Evolutionary conservation across 805 yeast genomes (phyloP).

Genomic region (Starmerella stigmatis): DNA sequence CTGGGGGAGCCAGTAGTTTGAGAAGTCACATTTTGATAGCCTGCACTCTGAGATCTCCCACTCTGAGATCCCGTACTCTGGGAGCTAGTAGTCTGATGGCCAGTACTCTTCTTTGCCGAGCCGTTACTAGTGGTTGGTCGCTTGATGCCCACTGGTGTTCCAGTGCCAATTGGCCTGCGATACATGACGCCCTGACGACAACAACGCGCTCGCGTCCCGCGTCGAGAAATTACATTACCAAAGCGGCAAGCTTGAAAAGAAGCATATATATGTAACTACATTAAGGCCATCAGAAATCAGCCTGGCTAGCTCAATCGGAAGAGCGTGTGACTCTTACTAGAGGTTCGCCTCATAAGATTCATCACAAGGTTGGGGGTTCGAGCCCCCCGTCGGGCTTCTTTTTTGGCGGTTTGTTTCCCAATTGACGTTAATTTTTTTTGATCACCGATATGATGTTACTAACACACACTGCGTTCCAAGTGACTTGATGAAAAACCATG

Average conservation of each 20-base stretch:
- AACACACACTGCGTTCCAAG: no score
- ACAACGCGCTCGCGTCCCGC: background rate
- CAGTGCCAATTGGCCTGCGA: background rate
- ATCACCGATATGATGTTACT: background rate
- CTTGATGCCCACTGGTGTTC: no score
- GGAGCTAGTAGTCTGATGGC: no score
- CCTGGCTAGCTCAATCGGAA: slow-evolving; percentile 24
- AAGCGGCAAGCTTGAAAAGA: no score
- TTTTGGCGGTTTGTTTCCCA: no score
- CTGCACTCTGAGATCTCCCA: no score
- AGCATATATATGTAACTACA: background rate
- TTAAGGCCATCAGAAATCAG: background rate
- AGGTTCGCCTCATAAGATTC: slow-evolving; percentile 14
- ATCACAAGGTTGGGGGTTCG: slow-evolving; percentile 27
- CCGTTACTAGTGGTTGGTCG: no score
- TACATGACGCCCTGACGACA: background rate
- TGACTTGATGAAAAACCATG: slow-evolving; percentile 31
- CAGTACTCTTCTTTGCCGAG: background rate
- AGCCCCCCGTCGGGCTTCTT: slow-evolving; percentile 26
- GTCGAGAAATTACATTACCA: background rate
- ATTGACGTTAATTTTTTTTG: slow-evolving; percentile 6
- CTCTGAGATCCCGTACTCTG: no score
- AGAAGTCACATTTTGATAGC: background rate
- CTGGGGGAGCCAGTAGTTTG: background rate
- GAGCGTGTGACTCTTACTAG: slow-evolving; percentile 26